Conservation (phyloP, 202 grass and related monocot genomes). For the Dendrocalamus latiflorus region DNA sequence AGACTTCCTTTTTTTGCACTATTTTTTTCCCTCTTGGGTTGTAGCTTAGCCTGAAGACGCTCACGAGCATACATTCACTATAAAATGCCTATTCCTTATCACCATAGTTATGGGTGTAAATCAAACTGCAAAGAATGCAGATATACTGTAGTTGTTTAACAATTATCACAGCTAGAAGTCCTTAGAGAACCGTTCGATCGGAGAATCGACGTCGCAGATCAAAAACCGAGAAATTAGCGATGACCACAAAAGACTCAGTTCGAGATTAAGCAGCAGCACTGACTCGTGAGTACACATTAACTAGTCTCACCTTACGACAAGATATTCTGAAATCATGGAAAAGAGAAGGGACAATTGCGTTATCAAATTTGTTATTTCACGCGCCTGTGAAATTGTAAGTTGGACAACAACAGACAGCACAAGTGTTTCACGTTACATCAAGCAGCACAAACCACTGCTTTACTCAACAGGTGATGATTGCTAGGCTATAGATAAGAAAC, state of each 20-base stretch:
- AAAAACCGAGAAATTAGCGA: background rate
- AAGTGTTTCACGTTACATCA: conserved; percentile 34
- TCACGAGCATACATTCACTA: background rate
- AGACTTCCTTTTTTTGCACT: background rate
- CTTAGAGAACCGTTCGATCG: background rate
- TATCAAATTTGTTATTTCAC: conserved; percentile 36
- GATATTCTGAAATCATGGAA: background rate
- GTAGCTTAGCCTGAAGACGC: background rate
- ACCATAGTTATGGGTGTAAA: background rate
- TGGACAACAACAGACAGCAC: conserved; percentile 14
- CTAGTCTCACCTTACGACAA: background rate
- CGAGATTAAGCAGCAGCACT: too few relatives aligned
- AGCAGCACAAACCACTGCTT: conserved; percentile 28
- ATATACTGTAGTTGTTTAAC: background rate
- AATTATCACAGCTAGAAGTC: background rate
- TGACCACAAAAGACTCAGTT: too few relatives aligned
- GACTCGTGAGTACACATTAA: too few relatives aligned
- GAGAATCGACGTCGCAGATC: background rate
- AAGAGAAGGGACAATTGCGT: background rate
- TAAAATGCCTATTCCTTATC: too few relatives aligned
- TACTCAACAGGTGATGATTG: conserved; percentile 24
- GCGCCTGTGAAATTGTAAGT: conserved; percentile 28
- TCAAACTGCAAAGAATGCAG: background rate
- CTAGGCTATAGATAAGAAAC: conserved; percentile 29
- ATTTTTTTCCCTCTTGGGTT: background rate